Base-by-base conservation (phyloP, 2,329 filamentous ascomycete genomes). In the Orbilia brochopaga region DNA sequence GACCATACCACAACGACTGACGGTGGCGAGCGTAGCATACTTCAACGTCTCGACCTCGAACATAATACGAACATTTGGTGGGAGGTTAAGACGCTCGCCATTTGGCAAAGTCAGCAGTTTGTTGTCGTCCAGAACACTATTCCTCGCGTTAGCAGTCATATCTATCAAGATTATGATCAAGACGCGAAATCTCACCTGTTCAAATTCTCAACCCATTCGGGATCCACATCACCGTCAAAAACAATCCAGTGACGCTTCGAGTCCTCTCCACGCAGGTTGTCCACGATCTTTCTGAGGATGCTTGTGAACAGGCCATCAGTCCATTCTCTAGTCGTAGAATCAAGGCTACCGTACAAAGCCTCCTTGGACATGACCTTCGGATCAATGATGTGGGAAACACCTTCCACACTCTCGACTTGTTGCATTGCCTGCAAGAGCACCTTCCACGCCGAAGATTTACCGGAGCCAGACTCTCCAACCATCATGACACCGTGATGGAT, bases 281-380 rank as follows among this genome's bases (percentile, higher is more conserved):
- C 95, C 59, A 99, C 93, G 76, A 99, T 97, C 82, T 97, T 99
- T 77, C 94, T 89, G 46, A 99, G 83, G 75, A 97, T 99, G 79
- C 93, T 96, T 7, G 94, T 99, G 79, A 99, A 99, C 10, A 99
- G 84, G 80, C 94, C 94, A 77, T 99, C 95, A 0, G 94, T 99
- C 94, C 94, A 99, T 80, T 99, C 94, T 77, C 94, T 88, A 1
- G 94, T 99, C 1, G 94, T 99, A 67, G 91, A 92, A 79, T 99
- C 94, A 54, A 99, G 85, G 76, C 88, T 97, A 78, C 94, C 94
- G 78, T 99, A 99, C 2, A 99, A 83, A 23, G 91, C 90, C 81
- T 99, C 94, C 81, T 99, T 99, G 58, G 92, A 96, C 94, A 99
- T 99, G 80, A 99, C 95, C 82, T 99, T 99, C 44, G 93, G 95